phyloP scores from a whole-genome alignment of 306 rosid genomes.

The Luffa acutangula region DNA sequence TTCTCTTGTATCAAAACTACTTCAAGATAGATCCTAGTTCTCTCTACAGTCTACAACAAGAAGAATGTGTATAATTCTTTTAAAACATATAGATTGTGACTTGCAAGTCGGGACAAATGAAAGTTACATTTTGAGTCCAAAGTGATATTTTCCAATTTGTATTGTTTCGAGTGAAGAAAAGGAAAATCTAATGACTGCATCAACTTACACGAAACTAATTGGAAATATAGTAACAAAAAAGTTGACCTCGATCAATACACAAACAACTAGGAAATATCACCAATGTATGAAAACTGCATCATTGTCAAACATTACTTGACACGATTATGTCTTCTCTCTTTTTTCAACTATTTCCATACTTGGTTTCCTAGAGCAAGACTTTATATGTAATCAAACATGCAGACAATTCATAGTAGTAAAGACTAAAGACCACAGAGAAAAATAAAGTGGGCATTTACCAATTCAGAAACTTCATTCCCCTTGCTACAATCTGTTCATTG shows the following conservation, averaged over 20 bases:
- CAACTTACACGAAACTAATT: not conserved
- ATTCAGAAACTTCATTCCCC: constrained; percentile 71
- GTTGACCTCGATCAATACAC: not conserved
- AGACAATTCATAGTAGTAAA: not conserved
- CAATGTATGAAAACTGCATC: not conserved
- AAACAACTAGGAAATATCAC: not conserved
- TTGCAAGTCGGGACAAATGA: not conserved
- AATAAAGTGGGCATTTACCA: constrained; percentile 40
- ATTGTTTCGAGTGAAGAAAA: not conserved
- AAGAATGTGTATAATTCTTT: no score
- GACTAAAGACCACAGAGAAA: not conserved
- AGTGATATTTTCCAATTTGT: not conserved
- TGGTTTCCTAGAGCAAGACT: not conserved
- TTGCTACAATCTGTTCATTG: constrained; percentile 58
- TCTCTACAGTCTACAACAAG: no score
- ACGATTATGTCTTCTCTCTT: not conserved
- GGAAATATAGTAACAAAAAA: not conserved
- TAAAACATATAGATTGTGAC: no score
- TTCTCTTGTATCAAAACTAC: no score
- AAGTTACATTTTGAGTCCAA: not conserved
- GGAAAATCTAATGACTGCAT: not conserved
- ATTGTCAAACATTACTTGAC: not conserved
- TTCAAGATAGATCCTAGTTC: no score
- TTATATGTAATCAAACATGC: not conserved
- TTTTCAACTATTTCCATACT: no score